Percentiles rank a stretch among this genome's conserved stretches.
phyloP scores from a whole-genome alignment of 192 early-diverging fungal species.

The Rhizophagus sp. region DNA sequence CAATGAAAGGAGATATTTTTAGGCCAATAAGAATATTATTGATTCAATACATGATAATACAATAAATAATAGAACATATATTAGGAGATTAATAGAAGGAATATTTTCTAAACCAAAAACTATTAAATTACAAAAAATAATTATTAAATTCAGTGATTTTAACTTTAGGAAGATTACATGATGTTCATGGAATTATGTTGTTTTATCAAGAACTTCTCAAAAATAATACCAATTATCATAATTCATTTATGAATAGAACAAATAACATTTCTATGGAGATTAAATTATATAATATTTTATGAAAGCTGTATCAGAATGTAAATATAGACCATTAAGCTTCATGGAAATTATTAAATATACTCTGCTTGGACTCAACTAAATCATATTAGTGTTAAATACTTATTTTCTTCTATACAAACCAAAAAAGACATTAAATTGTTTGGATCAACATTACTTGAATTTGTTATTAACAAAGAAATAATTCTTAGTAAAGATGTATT shows the following conservation, averaged over 20 bases:
- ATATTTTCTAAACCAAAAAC: slow-evolving; percentile 16
- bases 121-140: slow-evolving; percentile 1
- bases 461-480: neutral
- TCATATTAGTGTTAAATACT: neutral
- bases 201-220: neutral
- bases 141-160: slow-evolving; percentile 15
- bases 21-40: slow-evolving; percentile 4
- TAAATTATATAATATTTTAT: slow-evolving; percentile 13
- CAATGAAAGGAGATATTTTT: neutral
- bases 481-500: neutral
- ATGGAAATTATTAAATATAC: neutral
- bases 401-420: slow-evolving; percentile 23
- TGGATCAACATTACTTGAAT: neutral
- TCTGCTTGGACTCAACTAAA: slow-evolving; percentile 11
- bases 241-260: neutral
- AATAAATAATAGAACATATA: slow-evolving; percentile 1
- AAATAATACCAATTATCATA: neutral
- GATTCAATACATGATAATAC: neutral
- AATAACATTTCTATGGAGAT: slow-evolving; percentile 1
- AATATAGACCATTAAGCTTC: too few relatives aligned
- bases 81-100: neutral
- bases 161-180: slow-evolving; percentile 15
- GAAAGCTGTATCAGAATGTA: neutral
- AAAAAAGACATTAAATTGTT: neutral
- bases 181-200: neutral